These are phyloP conservation scores for Dictyostelium intermedium DNA, from an alignment of 78 protist species.

Conservation along the genomic window DNA sequence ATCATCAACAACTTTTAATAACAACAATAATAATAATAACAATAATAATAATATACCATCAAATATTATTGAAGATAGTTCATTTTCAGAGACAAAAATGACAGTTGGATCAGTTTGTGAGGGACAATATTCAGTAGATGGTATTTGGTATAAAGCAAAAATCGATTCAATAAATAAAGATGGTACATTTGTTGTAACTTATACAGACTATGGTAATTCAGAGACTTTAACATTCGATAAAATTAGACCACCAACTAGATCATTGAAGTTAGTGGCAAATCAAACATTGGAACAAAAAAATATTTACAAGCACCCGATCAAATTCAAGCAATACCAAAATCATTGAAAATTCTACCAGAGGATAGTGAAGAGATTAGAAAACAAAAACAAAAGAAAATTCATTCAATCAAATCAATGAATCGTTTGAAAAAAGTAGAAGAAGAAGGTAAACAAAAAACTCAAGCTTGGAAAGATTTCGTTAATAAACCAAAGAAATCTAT, in stretches of 20 bases:
- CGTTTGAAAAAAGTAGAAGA: slow-evolving; percentile 41
- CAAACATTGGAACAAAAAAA: slow-evolving; percentile 25
- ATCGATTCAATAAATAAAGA: slow-evolving; percentile 45
- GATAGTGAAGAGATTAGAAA: slow-evolving; percentile 42
- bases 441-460: slow-evolving; percentile 48
- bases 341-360: slow-evolving; percentile 30
- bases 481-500: slow-evolving; percentile 25
- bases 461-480: slow-evolving; percentile 55
- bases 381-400: slow-evolving; percentile 55
- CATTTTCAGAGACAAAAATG: not conserved
- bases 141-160: slow-evolving; percentile 55
- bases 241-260: slow-evolving; percentile 47
- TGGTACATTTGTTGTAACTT: slow-evolving; percentile 59
- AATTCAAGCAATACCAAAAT: slow-evolving; percentile 31
- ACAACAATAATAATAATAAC: no score
- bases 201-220: slow-evolving; percentile 43
- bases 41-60: no score
- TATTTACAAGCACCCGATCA: slow-evolving; percentile 35
- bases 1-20: not conserved
- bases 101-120: slow-evolving; percentile 57
- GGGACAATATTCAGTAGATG: slow-evolving; percentile 57
- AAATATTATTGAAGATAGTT: not conserved
- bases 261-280: not conserved
- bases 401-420: slow-evolving; percentile 39
- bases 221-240: slow-evolving; percentile 27